These are phyloP conservation scores for Penicillium longicatenatum DNA, from an alignment of 495 filamentous ascomycete genomes.

Conservation along the genomic window DNA sequence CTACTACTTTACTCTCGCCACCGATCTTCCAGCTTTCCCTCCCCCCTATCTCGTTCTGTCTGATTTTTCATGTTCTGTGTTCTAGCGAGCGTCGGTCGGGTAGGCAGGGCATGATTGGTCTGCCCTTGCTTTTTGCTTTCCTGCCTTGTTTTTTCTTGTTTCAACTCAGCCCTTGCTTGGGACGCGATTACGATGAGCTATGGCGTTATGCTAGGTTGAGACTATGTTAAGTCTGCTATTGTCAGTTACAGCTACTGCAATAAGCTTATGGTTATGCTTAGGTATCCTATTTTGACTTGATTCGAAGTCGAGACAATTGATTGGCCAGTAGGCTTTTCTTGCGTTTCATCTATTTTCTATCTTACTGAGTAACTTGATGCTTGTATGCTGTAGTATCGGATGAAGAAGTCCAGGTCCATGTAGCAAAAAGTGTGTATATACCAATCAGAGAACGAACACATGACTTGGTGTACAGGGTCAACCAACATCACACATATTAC, in stretches of 20 bases:
- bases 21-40: background rate
- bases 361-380: background rate
- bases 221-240: background rate
- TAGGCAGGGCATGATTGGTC: background rate
- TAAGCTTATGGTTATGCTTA: background rate
- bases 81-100: background rate
- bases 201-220: constrained; percentile 19
- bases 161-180: constrained; percentile 3
- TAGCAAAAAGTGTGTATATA: too few species aligned
- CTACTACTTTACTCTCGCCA: background rate
- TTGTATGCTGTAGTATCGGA: background rate
- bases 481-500: background rate
- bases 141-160: constrained; percentile 4
- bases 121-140: constrained; percentile 4
- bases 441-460: too few species aligned
- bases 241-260: background rate
- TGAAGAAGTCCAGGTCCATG: too few species aligned
- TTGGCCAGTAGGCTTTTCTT: constrained; percentile 6
- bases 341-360: background rate
- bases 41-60: background rate
- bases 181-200: constrained; percentile 21
- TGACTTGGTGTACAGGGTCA: too few species aligned
- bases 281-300: background rate
- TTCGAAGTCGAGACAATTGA: background rate
- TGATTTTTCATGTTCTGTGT: background rate